A percentile compares a stretch with the other conserved stretches of the same genome.
Evolutionary conservation across 306 rosid genomes (phyloP).

Genomic region (Delonix regia): DNA sequence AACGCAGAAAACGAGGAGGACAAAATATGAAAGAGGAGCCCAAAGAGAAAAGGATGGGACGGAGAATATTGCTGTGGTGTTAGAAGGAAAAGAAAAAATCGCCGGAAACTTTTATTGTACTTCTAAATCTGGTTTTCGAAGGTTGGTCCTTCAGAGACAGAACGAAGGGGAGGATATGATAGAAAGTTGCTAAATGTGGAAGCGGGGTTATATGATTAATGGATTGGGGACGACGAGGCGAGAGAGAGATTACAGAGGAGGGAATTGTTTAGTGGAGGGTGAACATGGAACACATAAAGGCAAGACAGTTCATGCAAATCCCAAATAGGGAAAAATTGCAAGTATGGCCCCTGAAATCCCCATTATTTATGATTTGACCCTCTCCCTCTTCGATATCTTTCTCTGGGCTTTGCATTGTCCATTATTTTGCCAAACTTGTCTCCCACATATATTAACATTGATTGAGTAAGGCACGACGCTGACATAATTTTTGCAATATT

Average conservation of each 20-base stretch:
- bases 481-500: not conserved
- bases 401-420: not conserved
- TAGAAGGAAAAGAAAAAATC: not conserved
- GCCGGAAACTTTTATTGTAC: constrained; percentile 35
- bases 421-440: not conserved
- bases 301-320: constrained; percentile 6
- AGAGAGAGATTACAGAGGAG: constrained; percentile 1
- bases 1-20: constrained; percentile 43
- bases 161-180: constrained; percentile 13
- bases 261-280: not conserved
- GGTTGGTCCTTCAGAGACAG: constrained; percentile 32
- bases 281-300: not conserved
- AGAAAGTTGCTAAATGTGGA: constrained; percentile 50
- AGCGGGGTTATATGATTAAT: not conserved
- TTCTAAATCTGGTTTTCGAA: constrained; percentile 35
- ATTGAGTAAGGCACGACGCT: not conserved
- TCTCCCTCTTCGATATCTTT: no score
- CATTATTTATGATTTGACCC: not conserved
- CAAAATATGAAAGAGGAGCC: not conserved
- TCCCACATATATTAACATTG: not conserved
- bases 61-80: constrained; percentile 20
- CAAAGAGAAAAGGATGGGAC: not conserved
- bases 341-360: not conserved
- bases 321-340: not conserved
- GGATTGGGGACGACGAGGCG: constrained; percentile 14